These are phyloP conservation scores for Sordaria brevicollis DNA, from an alignment of 495 filamentous ascomycete genomes.

Conservation along the genomic window DNA sequence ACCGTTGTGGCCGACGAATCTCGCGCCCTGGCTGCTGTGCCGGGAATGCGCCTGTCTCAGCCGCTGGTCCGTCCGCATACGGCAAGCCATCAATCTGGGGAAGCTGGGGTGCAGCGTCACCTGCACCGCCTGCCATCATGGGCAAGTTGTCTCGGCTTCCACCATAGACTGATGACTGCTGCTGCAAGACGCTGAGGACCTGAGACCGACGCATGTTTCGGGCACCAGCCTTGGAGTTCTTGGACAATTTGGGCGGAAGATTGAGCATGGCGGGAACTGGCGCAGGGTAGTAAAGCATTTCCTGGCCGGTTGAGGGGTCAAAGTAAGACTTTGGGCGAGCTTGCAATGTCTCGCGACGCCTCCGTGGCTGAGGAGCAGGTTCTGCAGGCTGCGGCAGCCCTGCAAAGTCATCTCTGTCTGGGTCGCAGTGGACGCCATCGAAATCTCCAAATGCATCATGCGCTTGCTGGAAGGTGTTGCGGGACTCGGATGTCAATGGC, in stretches of 20 bases:
- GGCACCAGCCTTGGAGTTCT: constrained; percentile 49
- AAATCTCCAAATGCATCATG: constrained; percentile 75
- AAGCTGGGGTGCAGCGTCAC: constrained; percentile 2
- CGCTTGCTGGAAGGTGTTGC: constrained; percentile 59
- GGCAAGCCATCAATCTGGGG: constrained; percentile 6
- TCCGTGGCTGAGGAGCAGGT: constrained; percentile 4
- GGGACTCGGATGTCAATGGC: constrained; percentile 46
- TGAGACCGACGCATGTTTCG: constrained; percentile 63
- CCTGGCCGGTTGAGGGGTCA: constrained; percentile 53
- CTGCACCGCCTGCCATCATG: constrained; percentile 4
- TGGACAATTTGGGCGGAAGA: constrained; percentile 77
- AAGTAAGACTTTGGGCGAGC: constrained; percentile 48
- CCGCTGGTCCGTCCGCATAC: constrained; percentile 17
- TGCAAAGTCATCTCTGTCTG: constrained; percentile 27
- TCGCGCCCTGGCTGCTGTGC: constrained; percentile 21
- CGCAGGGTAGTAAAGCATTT: constrained; percentile 92
- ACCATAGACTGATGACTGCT: constrained; percentile 11
- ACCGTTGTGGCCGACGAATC: constrained; percentile 16
- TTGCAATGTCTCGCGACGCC: not conserved
- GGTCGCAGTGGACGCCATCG: constrained; percentile 80
- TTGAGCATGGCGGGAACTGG: constrained; percentile 91
- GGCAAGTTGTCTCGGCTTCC: constrained; percentile 9
- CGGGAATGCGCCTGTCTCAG: constrained; percentile 20
- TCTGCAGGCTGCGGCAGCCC: constrained; percentile 8
- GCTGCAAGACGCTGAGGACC: constrained; percentile 39